These are phyloP conservation scores for Dryas integrifolia DNA, from an alignment of 331 rosid genomes.

Conservation along the genomic window DNA sequence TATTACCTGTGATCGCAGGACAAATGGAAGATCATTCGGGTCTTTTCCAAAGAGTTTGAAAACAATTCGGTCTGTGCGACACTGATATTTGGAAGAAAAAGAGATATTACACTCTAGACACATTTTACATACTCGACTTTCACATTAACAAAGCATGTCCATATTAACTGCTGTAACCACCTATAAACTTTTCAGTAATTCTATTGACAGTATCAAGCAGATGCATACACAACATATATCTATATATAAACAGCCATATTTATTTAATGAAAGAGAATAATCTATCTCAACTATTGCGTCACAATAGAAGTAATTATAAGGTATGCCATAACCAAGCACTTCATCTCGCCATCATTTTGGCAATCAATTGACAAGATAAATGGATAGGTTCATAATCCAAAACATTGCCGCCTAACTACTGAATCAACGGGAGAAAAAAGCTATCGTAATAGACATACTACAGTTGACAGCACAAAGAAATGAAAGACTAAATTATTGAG, in stretches of 20 bases:
- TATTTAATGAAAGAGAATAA: not conserved
- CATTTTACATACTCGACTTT: slow-evolving; percentile 5
- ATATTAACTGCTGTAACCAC: not conserved
- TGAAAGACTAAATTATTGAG: not conserved
- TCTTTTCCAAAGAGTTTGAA: slow-evolving; percentile 94
- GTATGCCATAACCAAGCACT: slow-evolving; percentile 10
- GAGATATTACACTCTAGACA: not conserved
- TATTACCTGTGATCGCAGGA: slow-evolving; percentile 73
- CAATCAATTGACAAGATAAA: not conserved
- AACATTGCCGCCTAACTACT: not conserved
- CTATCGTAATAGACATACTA: not conserved
- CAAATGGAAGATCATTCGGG: slow-evolving; percentile 68
- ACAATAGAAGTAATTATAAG: not conserved
- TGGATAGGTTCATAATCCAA: not conserved
- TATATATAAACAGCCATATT: not conserved
- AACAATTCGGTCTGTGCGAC: slow-evolving; percentile 82
- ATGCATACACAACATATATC: not conserved
- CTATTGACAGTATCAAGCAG: not conserved
- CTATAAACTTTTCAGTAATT: not conserved
- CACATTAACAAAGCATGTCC: not conserved
- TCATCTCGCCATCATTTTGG: not conserved
- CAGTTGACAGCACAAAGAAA: slow-evolving; percentile 3
- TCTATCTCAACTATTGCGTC: not conserved
- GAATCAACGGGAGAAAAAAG: not conserved
- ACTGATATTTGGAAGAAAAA: slow-evolving; percentile 45